Evolutionary conservation across 257 asterid genomes (phyloP), one percentile per base, ranked within the genome.

Genomic region (Scutellaria barbata): DNA sequence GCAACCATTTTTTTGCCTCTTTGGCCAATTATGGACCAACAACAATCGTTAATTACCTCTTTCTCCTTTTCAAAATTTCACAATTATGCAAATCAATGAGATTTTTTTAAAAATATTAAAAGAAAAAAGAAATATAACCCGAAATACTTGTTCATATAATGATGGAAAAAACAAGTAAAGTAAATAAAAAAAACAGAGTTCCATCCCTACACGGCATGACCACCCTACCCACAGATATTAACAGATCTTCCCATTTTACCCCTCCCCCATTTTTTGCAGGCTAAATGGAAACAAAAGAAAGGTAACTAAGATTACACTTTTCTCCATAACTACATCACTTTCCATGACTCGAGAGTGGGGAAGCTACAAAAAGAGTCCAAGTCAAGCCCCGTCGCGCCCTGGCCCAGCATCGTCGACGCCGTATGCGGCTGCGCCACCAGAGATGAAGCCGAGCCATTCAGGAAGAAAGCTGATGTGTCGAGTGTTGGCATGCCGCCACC

Each of bases 331-430:
- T 83, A 83, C 82, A 77, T 66, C 33, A 81, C 83, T 63, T 84
- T 85, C 97, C 92, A 93, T 5, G 98, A 94, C 81, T 93, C 97
- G 3, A 93, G 94, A 17, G 97, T 94, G 13, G 99, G 99, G 77
- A 89, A 94, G 83, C 81, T 81, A 73, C 85, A 88, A 43, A 72
- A 77, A 0, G 87, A 50, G 71, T 84, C 90, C 11, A 85, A 84
- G 46, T 86, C 89, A 66, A 77, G 68, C 57, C 84, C 90, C 14
- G 69, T n/a, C 56, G 65, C 59, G 41, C 84, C 88, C 18, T 43
- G 74, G 0, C 22, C 55, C 18, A 16, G 48, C 80, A 40, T 69
- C 63, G 57, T 10, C 14, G 71, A 10, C 71, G 83, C 54, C 37
- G 73, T 59, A 0, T 75, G 76, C 17, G 83, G 72, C 76, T 68